A percentile compares a stretch with the other conserved stretches of the same genome.
Evolutionary conservation across 1,284 basidiomycete species (phyloP).

Genomic region (Phellinidium pouzarii): DNA sequence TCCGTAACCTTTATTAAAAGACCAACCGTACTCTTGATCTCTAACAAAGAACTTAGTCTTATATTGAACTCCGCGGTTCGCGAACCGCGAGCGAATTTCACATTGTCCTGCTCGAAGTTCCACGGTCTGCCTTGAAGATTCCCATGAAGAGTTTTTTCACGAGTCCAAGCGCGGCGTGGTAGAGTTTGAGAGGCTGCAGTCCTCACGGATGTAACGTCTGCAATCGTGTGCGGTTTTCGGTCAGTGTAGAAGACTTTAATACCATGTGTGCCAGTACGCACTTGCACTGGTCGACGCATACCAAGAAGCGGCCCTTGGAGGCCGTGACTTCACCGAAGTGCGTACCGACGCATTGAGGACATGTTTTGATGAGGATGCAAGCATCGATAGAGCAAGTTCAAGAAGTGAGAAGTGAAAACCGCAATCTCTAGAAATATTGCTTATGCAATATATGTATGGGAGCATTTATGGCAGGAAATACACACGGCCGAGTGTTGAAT

Average conservation of each 20-base stretch:
- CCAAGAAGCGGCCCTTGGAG: not conserved
- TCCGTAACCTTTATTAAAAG: constrained; percentile 22
- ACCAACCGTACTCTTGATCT: not conserved
- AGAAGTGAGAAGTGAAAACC: not conserved
- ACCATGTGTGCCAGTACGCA: not conserved
- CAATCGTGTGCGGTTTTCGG: not conserved
- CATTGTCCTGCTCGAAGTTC: not conserved
- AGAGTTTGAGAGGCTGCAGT: not conserved
- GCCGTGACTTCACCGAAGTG: not conserved
- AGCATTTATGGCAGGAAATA: not conserved
- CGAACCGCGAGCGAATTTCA: not conserved
- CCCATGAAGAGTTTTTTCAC: not conserved
- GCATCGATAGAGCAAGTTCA: constrained; percentile 27
- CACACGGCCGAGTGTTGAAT: not conserved
- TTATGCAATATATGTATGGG: not conserved
- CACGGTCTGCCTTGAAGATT: not conserved
- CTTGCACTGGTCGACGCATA: not conserved
- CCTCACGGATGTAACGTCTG: not conserved
- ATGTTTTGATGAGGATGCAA: constrained; percentile 36
- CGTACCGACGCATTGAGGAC: constrained; percentile 26
- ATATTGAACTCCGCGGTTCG: constrained; percentile 4
- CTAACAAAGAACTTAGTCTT: not conserved
- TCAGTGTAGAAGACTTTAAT: not conserved
- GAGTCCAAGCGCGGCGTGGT: not conserved
- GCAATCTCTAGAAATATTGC: too few relatives aligned